Conservation (phyloP, 352 stramenopile species). For the Blastocystis sp. region DNA sequence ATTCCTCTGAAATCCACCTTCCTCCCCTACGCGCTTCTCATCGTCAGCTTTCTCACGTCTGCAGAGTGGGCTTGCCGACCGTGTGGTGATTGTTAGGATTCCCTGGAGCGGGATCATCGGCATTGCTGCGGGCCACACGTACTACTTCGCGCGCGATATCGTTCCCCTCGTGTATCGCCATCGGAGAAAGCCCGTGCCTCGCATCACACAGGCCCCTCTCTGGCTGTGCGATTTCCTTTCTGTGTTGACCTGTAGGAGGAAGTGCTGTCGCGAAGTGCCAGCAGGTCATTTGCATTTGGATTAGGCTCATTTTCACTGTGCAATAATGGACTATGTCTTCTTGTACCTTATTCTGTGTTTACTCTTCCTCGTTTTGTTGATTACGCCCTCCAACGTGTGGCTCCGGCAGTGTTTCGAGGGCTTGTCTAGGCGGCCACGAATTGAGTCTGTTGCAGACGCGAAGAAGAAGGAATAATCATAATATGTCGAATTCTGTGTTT, state of each 20-base stretch:
- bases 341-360: slow-evolving; percentile 62
- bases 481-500: slow-evolving; percentile 11
- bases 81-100: slow-evolving; percentile 16
- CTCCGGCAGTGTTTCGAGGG: background rate
- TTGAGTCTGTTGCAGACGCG: background rate
- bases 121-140: background rate
- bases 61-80: background rate
- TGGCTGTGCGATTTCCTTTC: background rate
- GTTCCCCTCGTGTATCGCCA: slow-evolving; percentile 30
- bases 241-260: slow-evolving; percentile 11
- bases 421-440: background rate
- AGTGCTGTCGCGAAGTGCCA: slow-evolving; percentile 1
- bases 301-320: background rate
- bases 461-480: background rate
- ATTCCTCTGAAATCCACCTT: slow-evolving; percentile 57
- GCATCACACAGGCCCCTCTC: background rate
- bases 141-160: slow-evolving; percentile 56
- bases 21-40: slow-evolving; percentile 52
- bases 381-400: slow-evolving; percentile 43
- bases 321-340: slow-evolving; percentile 47
- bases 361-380: slow-evolving; percentile 59
- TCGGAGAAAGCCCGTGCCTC: slow-evolving; percentile 19
- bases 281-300: slow-evolving; percentile 5
- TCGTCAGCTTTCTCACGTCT: slow-evolving; percentile 47
- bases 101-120: slow-evolving; percentile 66